Base-by-base conservation (phyloP, 2,329 filamentous ascomycete species). In the Xylaria sp. region DNA sequence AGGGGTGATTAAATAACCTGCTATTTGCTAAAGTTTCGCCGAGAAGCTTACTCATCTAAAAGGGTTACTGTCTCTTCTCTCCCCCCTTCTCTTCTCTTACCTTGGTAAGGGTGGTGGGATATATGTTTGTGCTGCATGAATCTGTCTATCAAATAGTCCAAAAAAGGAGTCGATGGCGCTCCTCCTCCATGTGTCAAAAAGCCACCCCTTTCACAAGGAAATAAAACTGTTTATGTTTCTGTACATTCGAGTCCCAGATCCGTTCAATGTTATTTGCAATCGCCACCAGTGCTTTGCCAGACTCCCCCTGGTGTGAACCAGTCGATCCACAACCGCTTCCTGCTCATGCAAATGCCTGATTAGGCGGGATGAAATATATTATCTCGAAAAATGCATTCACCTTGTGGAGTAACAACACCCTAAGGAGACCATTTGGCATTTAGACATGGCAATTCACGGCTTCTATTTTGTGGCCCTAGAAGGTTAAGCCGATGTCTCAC, bases 401-500 rank as follows among this genome's bases (percentile, higher is more conserved):
- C 20, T 15, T n/a, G n/a, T 13, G 10, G 15, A 20, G 36, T 17
- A 22, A 36, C 13, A 51, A 20, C 17, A 25, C 17, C 49, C 49
- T 10, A 25, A 20, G 27, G 17, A 42, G 9, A 65, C 33, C 36
- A 36, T 22, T 22, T 36, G 13, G 27, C 49, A 29, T 51, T 39
- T 39, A 38, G 44, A 29, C 44, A 31, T 42, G n/a, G 56, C 15
- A 6, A 22, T 63, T 60, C 54, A 72, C 22, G 64, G 50, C 60
- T 73, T 72, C 58, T 74, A 71, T 65, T 71, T 66, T 11, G 67
- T 53, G n/a, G 55, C 27, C 42, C 73, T 72, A 22, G 60, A 53
- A 13, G 67, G 58, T 15, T 73, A 70, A 27, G 63, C 59, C 10
- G 61, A 49, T 4, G 68, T 38, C 27, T 75, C 73, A 10, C 62